Base-by-base conservation (phyloP, 2,329 filamentous ascomycete species). In the Aspergillus pseudoglaucus region DNA sequence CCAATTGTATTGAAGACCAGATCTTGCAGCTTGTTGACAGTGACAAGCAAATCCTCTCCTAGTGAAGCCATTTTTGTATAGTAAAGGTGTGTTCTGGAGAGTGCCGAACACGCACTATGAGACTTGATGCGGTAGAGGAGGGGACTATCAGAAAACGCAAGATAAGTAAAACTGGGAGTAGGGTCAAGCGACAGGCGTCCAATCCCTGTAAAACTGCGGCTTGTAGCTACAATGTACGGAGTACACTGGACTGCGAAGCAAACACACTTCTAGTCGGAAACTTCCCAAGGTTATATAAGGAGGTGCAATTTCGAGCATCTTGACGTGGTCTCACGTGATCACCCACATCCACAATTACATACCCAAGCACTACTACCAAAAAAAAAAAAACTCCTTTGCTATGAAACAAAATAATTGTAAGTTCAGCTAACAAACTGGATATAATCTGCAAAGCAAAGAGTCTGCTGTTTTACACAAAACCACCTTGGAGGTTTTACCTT, bases 1-100 rank as follows among this genome's bases (percentile, higher is more conserved):
- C 93, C 93, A 71, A 98, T 98, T 59, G 93, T 98, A 75, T 98
- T 98, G 78, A 98, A 98, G 65, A 98, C 93, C 65, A 98, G 75
- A 72, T 97, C 93, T 73, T 98, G 93, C 64, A 98, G 80, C 78
- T 95, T 95, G 79, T 98, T 98, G 75, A 98, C 93, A 56, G 90
- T 94, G 60, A 82, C 83, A 68, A 98, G 82, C 72, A 98, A 78
- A 73, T 98, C 90, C 73, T 98, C 93, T 66, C 93, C 91, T 63
- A 98, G 84, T 64, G 91, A 84, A 67, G 93, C 87, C 93, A 97
- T 98, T n/a, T 67, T 46, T 12, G 15, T 44, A 15, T 30, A 30
- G 30, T 42, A 37, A 42, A 42, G 4, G 23, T n/a, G 9, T 14
- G 15, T 39, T 39, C 15, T 12, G 17, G 37, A 20, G 18, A 39